Evolutionary conservation across 2,329 filamentous ascomycete species (phyloP).

Genomic region (Colletotrichum sp.): DNA sequence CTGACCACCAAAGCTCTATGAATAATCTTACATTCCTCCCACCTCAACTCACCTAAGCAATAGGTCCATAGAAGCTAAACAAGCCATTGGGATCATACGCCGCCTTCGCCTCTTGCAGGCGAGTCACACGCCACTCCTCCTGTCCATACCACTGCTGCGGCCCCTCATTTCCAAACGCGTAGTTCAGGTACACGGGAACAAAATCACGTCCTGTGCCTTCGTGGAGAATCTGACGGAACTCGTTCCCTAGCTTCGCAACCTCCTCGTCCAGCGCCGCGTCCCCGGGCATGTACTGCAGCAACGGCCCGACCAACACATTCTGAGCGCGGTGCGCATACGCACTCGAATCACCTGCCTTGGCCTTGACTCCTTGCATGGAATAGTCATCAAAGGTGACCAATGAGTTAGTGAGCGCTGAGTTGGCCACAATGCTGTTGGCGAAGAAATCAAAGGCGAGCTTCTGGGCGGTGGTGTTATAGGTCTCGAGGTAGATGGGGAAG

Average conservation of each 20-base stretch:
- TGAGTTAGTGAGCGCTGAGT: conserved; percentile 27
- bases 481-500: conserved; percentile 47
- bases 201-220: conserved; percentile 33
- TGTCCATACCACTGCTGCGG: conserved; percentile 48
- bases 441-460: conserved; percentile 34
- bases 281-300: conserved; percentile 38
- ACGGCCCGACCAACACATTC: conserved; percentile 42
- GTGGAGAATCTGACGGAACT: conserved; percentile 39
- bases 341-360: conserved; percentile 34
- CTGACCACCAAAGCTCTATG: neutral
- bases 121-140: conserved; percentile 52
- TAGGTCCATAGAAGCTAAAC: conserved; percentile 50
- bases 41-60: conserved; percentile 17
- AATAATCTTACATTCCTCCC: neutral
- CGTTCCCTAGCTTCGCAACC: conserved; percentile 38
- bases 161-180: conserved; percentile 52
- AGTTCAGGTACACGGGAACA: conserved; percentile 52
- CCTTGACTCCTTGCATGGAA: conserved; percentile 47
- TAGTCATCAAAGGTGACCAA: conserved; percentile 63
- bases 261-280: conserved; percentile 33
- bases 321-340: conserved; percentile 52
- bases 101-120: conserved; percentile 47
- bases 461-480: conserved; percentile 37
- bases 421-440: conserved; percentile 24
- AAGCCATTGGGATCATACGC: conserved; percentile 49